Conservation (phyloP, 2,329 filamentous ascomycete genomes). For the Ascochyta rabiei region DNA sequence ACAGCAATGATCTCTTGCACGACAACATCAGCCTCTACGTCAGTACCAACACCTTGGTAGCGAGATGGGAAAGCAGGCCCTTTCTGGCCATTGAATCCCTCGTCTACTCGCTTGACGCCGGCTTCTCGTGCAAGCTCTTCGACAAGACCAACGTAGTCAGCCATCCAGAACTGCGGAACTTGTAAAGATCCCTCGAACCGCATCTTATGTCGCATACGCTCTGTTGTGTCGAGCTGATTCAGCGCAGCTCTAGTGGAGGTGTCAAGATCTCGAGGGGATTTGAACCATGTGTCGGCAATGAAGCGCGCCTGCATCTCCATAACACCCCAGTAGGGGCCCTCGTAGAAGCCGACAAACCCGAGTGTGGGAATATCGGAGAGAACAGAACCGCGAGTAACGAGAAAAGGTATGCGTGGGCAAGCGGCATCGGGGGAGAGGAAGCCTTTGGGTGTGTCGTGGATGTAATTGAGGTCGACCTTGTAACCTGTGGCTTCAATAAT, state of each 20-base stretch:
- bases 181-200: constrained; percentile 40
- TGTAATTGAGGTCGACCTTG: constrained; percentile 67
- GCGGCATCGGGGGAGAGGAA: constrained; percentile 64
- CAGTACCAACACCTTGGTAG: constrained; percentile 39
- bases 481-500: constrained; percentile 80
- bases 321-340: constrained; percentile 83
- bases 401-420: constrained; percentile 55
- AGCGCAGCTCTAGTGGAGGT: background rate
- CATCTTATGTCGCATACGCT: constrained; percentile 54
- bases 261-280: constrained; percentile 27
- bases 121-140: constrained; percentile 70
- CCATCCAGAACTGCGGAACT: constrained; percentile 79
- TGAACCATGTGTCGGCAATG: constrained; percentile 65
- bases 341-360: constrained; percentile 83
- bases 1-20: constrained; percentile 54
- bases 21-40: constrained; percentile 51
- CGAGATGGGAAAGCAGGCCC: constrained; percentile 52
- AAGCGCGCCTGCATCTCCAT: constrained; percentile 86
- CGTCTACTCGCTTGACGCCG: constrained; percentile 54
- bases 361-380: constrained; percentile 67
- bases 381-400: constrained; percentile 72
- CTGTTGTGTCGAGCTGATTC: constrained; percentile 28
- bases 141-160: constrained; percentile 78
- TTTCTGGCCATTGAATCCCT: constrained; percentile 54
- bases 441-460: constrained; percentile 62